Conservation (phyloP, 1,284 basidiomycete species). For the Apiotrichum gamsii region DNA sequence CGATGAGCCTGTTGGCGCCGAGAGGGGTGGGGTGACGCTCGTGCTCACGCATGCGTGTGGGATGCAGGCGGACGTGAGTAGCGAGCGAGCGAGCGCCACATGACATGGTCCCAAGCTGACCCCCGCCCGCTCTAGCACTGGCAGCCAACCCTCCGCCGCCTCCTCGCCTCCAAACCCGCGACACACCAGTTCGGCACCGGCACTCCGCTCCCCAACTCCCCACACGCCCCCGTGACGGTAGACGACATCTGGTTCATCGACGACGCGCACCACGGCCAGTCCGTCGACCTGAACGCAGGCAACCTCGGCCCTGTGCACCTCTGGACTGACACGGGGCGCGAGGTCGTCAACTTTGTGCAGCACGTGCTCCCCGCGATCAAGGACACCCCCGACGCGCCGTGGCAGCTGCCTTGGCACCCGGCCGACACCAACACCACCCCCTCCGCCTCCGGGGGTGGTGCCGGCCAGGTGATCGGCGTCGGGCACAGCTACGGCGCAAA, state of each 20-base stretch:
- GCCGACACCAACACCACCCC: slow-evolving; percentile 4
- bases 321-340: slow-evolving; percentile 47
- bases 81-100: not conserved
- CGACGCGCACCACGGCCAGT: slow-evolving; percentile 68
- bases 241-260: slow-evolving; percentile 78
- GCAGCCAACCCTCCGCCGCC: slow-evolving; percentile 56
- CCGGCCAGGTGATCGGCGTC: slow-evolving; percentile 10
- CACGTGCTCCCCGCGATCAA: slow-evolving; percentile 42
- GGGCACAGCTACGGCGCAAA: slow-evolving; percentile 11
- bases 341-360: slow-evolving; percentile 46
- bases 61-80: slow-evolving; percentile 68
- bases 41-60: slow-evolving; percentile 74
- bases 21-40: slow-evolving; percentile 55
- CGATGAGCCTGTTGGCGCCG: not conserved
- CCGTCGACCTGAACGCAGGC: slow-evolving; percentile 59
- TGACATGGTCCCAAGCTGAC: not conserved
- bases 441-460: too few relatives aligned
- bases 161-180: slow-evolving; percentile 36
- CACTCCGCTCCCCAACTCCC: not conserved
- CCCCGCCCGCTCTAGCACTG: slow-evolving; percentile 50
- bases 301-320: slow-evolving; percentile 46
- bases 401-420: slow-evolving; percentile 51
- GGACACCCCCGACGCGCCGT: not conserved
- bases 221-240: slow-evolving; percentile 36
- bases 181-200: slow-evolving; percentile 7